Base-by-base conservation (phyloP, 164 flowering plant genomes). In the Buxus sempervirens region DNA sequence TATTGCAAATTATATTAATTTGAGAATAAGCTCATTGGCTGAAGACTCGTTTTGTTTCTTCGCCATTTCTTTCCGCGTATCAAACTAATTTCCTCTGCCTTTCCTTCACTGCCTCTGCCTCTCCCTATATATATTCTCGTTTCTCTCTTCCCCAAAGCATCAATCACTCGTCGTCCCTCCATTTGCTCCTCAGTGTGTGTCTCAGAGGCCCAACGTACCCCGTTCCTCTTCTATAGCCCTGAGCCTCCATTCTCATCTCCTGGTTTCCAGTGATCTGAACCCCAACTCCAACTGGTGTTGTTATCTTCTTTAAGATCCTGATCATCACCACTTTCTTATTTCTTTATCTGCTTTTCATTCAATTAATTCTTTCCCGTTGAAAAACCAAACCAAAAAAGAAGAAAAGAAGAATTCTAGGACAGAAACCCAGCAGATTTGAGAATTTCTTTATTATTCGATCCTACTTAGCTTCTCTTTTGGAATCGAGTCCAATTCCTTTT, bases 201-300 rank as follows among this genome's bases (percentile, higher is more conserved):
- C 45, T 41, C 45, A 41, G 45, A 41, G 45, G 45, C 45, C 45
- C 45, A 41, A 41, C 45, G 45, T 41, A 41, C 45, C 45, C 12
- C 45, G 12, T 41, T 41, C 81, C 28, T 74, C 75, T 15, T 65
- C 78, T 10, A 59, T 72, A 24, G 72, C 77, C 55, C 71, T 71
- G 56, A 32, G 36, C 64, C 71, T 66, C 59, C 80, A 77, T 25
- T 74, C 80, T 24, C 77, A 74, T 74, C 81, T 78, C 75, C 72
- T 72, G 58, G 75, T 78, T 41, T 78, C 81, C 81, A 71, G 75
- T 71, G 80, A 77, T 67, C 73, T 71, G 73, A 65, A 41, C 75
- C 73, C 78, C 32, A 71, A 66, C 45, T 74, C 74, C 66, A 58
- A 73, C n/a, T 73, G 74, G 76, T 62, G 53, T 14, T 45, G 26